Percentiles rank a stretch among this genome's conserved stretches.
These are phyloP conservation scores for Yarrowia divulgata DNA, from an alignment of 805 yeast species.

Conservation along the genomic window DNA sequence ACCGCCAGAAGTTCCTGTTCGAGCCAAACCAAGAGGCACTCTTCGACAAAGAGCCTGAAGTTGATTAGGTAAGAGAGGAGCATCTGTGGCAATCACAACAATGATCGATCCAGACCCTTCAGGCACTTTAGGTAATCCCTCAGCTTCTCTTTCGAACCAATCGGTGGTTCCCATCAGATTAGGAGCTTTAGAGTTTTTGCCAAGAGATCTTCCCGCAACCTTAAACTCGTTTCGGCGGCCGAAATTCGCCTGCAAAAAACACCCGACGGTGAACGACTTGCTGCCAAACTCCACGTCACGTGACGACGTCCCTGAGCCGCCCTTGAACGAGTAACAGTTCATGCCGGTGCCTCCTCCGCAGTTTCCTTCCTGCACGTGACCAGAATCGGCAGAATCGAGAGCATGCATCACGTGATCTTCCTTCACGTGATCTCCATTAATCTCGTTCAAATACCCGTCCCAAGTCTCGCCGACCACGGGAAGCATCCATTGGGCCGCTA, in stretches of 20 bases:
- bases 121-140: slow-evolving; percentile 13
- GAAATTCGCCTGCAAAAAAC: slow-evolving; percentile 23
- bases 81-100: slow-evolving; percentile 25
- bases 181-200: slow-evolving; percentile 13
- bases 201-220: neutral
- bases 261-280: slow-evolving; percentile 1
- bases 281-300: neutral
- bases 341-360: slow-evolving; percentile 24
- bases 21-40: slow-evolving; percentile 23
- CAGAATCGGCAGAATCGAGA: too few species aligned
- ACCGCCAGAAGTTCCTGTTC: slow-evolving; percentile 29
- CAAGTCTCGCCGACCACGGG: slow-evolving; percentile 28
- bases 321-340: slow-evolving; percentile 37
- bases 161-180: slow-evolving; percentile 30
- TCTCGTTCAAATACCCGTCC: slow-evolving; percentile 30
- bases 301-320: slow-evolving; percentile 14
- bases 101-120: slow-evolving; percentile 17
- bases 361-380: too few species aligned
- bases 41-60: slow-evolving; percentile 14
- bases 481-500: slow-evolving; percentile 31
- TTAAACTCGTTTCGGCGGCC: slow-evolving; percentile 17
- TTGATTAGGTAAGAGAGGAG: slow-evolving; percentile 7
- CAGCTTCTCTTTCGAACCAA: slow-evolving; percentile 27
- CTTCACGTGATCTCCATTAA: slow-evolving; percentile 34
- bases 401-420: slow-evolving; percentile 8